Evolutionary conservation across 179 eudicot species (phyloP).

Genomic region (Kewa caespitosa): DNA sequence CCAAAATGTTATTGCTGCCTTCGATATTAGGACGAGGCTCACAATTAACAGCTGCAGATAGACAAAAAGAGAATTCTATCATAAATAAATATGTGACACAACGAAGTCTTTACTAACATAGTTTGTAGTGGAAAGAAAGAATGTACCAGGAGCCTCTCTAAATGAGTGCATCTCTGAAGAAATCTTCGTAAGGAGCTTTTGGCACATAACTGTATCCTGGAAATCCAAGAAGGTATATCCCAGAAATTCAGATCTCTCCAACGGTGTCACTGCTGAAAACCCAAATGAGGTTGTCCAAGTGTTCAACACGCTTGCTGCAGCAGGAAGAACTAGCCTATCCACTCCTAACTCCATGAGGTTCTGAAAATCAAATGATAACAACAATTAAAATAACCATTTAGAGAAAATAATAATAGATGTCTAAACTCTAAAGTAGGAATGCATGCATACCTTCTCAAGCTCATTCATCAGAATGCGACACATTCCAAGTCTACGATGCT

Average conservation of each 20-base stretch:
- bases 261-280: constrained; percentile 48
- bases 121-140: not conserved
- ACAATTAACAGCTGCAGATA: constrained; percentile 35
- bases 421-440: not conserved
- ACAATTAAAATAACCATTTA: too few relatives aligned
- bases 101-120: too few relatives aligned
- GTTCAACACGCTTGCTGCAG: constrained; percentile 55
- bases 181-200: constrained; percentile 49
- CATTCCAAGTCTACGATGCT: constrained; percentile 86
- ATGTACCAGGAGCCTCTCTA: constrained; percentile 27
- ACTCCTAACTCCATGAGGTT: constrained; percentile 63
- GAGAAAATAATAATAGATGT: too few relatives aligned
- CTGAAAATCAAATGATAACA: constrained; percentile 49
- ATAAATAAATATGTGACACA: too few relatives aligned
- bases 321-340: constrained; percentile 79
- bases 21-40: constrained; percentile 17
- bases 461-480: constrained; percentile 76
- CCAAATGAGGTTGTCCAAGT: constrained; percentile 84
- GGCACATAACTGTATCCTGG: constrained; percentile 76
- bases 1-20: constrained; percentile 21
- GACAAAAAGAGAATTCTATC: not conserved
- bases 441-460: constrained; percentile 69
- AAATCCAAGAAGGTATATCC: constrained; percentile 71
- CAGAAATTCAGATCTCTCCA: constrained; percentile 57
- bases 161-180: constrained; percentile 18